Percentiles rank a stretch among this genome's conserved stretches.
phyloP scores from a whole-genome alignment of 2,329 filamentous ascomycete species.

The Claviceps sorghi region DNA sequence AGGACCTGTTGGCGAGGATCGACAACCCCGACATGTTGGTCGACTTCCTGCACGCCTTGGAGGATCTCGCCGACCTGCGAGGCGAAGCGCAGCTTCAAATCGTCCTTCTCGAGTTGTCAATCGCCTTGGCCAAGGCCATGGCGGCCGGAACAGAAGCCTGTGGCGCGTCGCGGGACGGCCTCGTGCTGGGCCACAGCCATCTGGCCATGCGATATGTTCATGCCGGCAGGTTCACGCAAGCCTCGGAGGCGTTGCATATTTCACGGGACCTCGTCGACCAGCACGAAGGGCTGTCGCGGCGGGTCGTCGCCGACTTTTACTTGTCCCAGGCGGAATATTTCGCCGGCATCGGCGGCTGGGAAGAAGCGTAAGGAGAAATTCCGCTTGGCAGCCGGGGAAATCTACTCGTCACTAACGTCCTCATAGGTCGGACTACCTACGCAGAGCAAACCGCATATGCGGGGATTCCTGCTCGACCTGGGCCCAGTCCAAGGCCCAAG shows the following conservation, averaged over 20 bases:
- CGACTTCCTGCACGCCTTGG: slow-evolving; percentile 33
- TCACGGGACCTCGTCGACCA: slow-evolving; percentile 34
- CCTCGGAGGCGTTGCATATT: slow-evolving; percentile 38
- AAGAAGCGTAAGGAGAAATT: slow-evolving; percentile 35
- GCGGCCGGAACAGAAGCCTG: slow-evolving; percentile 9
- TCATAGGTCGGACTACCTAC: slow-evolving; percentile 17
- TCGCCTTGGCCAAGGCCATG: slow-evolving; percentile 24
- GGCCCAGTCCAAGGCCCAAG: slow-evolving; percentile 20
- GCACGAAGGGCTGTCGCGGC: slow-evolving; percentile 22
- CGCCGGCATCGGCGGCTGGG: slow-evolving; percentile 48
- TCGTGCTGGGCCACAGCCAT: slow-evolving; percentile 31
- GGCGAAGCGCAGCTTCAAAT: slow-evolving; percentile 34
- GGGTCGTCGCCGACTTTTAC: slow-evolving; percentile 40
- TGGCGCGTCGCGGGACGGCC: slow-evolving; percentile 21
- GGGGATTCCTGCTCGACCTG: slow-evolving; percentile 16
- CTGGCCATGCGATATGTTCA: slow-evolving; percentile 39
- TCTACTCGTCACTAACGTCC: slow-evolving; percentile 3
- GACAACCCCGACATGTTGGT: slow-evolving; percentile 36
- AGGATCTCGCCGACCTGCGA: slow-evolving; percentile 36
- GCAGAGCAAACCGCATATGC: slow-evolving; percentile 25
- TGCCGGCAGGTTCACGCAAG: slow-evolving; percentile 36
- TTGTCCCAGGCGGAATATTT: slow-evolving; percentile 63
- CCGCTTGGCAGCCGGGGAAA: too few relatives aligned
- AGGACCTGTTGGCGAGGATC: slow-evolving; percentile 28
- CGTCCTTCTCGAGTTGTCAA: slow-evolving; percentile 31